These are phyloP conservation scores for Sugiyamaella castrensis DNA, from an alignment of 1,139 yeast species.

Conservation along the genomic window DNA sequence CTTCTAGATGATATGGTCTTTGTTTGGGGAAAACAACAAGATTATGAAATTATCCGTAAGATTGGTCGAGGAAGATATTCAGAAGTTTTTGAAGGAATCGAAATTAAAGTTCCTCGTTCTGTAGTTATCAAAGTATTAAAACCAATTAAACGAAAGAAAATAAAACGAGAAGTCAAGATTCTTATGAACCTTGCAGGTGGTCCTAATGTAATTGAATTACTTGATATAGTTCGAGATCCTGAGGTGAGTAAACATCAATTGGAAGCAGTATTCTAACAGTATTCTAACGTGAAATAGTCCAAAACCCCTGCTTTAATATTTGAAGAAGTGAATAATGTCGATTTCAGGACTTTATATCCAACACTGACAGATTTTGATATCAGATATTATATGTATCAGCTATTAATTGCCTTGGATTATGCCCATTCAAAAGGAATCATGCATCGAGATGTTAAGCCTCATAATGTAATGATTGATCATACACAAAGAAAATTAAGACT, in stretches of 20 bases:
- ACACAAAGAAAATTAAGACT: conserved; percentile 60
- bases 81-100: conserved; percentile 80
- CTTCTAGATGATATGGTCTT: conserved; percentile 40
- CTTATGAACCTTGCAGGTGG: conserved; percentile 78
- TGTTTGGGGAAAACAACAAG: conserved; percentile 55
- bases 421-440: conserved; percentile 94
- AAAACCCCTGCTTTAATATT: conserved; percentile 91
- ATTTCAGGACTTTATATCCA: conserved; percentile 82
- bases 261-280: not conserved
- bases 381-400: conserved; percentile 78
- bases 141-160: conserved; percentile 90
- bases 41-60: conserved; percentile 80
- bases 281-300: conserved; percentile 38
- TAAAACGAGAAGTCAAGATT: conserved; percentile 85
- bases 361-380: conserved; percentile 75
- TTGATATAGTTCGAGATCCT: conserved; percentile 81
- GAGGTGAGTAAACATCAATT: conserved; percentile 34
- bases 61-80: conserved; percentile 94
- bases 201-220: conserved; percentile 69
- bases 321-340: conserved; percentile 80
- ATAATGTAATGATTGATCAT: conserved; percentile 94
- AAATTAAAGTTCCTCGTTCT: conserved; percentile 32
- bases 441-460: conserved; percentile 97
- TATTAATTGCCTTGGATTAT: conserved; percentile 79
- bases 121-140: conserved; percentile 84